phyloP scores from a whole-genome alignment of 345 rosid genomes.

The Citrus inodora region DNA sequence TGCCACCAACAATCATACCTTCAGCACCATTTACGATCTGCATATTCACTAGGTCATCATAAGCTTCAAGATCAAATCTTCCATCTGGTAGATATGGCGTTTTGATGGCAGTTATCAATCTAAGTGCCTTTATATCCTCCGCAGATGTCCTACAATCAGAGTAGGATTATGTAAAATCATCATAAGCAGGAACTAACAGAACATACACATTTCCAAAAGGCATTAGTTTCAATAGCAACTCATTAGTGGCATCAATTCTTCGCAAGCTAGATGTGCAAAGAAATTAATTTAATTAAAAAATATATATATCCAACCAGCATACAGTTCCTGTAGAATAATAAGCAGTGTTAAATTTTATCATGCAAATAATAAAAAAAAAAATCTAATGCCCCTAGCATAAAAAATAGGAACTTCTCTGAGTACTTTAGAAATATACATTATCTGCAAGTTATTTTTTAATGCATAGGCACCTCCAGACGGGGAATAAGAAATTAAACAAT shows the following conservation, averaged over 20 bases:
- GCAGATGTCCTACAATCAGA: conserved; percentile 55
- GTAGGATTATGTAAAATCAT: conserved; percentile 2
- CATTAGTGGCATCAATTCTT: neutral
- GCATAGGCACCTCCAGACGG: neutral
- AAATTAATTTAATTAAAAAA: neutral
- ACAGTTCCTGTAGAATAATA: neutral
- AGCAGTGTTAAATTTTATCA: neutral
- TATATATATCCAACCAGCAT: too few relatives aligned
- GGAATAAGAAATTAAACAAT: neutral
- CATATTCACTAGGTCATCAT: conserved; percentile 61
- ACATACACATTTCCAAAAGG: neutral
- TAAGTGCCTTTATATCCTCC: conserved; percentile 68
- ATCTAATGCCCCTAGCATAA: neutral
- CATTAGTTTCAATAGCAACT: neutral
- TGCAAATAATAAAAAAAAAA: neutral
- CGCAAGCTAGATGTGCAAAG: neutral
- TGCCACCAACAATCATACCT: conserved; percentile 88
- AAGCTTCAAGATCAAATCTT: conserved; percentile 92
- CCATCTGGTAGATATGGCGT: conserved; percentile 94
- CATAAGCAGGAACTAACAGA: neutral
- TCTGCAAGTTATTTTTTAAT: neutral
- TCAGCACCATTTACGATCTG: conserved; percentile 67
- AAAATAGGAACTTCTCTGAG: neutral
- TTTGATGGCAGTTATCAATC: conserved; percentile 84
- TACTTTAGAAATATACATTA: neutral